Percentiles rank a stretch among this genome's conserved stretches.
Evolutionary conservation across 2,329 filamentous ascomycete genomes (phyloP).

Genomic region (Fusarium sp.): DNA sequence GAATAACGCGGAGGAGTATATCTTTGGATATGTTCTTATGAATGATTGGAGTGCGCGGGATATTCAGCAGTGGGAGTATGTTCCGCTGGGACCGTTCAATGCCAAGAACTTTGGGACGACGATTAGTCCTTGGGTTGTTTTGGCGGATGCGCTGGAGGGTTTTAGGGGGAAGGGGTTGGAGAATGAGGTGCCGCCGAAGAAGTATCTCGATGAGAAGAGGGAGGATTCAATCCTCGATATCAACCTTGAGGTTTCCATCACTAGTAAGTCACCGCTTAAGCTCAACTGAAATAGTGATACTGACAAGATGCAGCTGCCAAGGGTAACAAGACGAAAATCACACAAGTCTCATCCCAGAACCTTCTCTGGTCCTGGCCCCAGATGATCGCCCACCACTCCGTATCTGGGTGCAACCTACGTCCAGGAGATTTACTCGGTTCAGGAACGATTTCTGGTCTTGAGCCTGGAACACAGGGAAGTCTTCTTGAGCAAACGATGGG

Average conservation of each 20-base stretch:
- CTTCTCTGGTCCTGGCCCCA: conserved; percentile 84
- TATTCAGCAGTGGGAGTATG: conserved; percentile 69
- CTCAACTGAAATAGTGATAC: accelerated
- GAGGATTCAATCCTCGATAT: conserved; percentile 50
- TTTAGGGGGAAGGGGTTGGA: conserved; percentile 34
- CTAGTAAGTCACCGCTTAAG: conserved; percentile 43
- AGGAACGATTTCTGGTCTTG: conserved; percentile 76
- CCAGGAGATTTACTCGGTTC: conserved; percentile 80
- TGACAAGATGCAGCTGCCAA: conserved; percentile 37
- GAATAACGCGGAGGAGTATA: conserved; percentile 69
- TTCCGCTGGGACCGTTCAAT: conserved; percentile 69
- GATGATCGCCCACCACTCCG: conserved; percentile 83
- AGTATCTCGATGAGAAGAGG: conserved; percentile 64
- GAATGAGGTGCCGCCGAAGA: conserved; percentile 48
- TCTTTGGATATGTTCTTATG: conserved; percentile 75
- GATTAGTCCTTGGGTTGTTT: conserved; percentile 70
- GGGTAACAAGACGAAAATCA: conserved; percentile 44
- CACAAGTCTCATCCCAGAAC: conserved; percentile 45
- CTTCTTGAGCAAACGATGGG: conserved; percentile 76
- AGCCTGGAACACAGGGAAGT: conserved; percentile 71
- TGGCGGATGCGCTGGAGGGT: conserved; percentile 63
- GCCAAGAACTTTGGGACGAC: conserved; percentile 68
- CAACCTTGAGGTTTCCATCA: conserved; percentile 50
- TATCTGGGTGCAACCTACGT: conserved; percentile 78
- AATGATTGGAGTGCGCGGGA: conserved; percentile 73